Evolutionary conservation across 345 rosid genomes (phyloP), one percentile per base, ranked within the genome.

Genomic region (Euphorbia peplus): DNA sequence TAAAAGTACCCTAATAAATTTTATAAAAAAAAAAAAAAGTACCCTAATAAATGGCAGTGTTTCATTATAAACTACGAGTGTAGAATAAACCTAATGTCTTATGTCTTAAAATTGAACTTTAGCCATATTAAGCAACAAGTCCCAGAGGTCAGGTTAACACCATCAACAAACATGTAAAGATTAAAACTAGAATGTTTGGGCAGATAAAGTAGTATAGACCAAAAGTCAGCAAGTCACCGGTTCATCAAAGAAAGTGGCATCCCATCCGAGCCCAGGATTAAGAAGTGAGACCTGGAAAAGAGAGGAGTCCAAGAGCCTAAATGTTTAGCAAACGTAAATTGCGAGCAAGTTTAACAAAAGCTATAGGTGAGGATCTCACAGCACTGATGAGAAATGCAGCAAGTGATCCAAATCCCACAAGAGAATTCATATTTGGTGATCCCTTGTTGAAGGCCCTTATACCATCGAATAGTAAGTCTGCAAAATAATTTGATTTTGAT

Each of bases 391-490:
- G 42, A 85, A 93, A 89, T 63, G 98, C 93, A 37, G 90, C 91
- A 73, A 85, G 53, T 7, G 91, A 88, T 70, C 97, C 97, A 72
- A 89, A 84, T 80, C 98, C 97, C 66, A 93, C 95, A 1, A 93
- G 87, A 41, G 96, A 93, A 77, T 93, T 93, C 98, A 93, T 93
- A 80, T 93, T 91, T 21, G 97, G 97, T 11, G 99, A 86, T 73
- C 97, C 84, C 79, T 87, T 93, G 75, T 73, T 80, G 51, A 93
- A 86, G 42, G 95, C 97, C 76, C 64, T 83, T 70, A 93, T 64
- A 64, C 99, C 97, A 76, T 93, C 97, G 72, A 87, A 74, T 64
- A 91, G 79, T 82, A 90, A 81, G 22, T 87, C 97, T 93, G 83
- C 82, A 83, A 68, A 56, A 70, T 10, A 70, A 21, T 18, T 67